Conservation (phyloP, 2,329 filamentous ascomycete species). For the Phyllosticta citribraziliensis region DNA sequence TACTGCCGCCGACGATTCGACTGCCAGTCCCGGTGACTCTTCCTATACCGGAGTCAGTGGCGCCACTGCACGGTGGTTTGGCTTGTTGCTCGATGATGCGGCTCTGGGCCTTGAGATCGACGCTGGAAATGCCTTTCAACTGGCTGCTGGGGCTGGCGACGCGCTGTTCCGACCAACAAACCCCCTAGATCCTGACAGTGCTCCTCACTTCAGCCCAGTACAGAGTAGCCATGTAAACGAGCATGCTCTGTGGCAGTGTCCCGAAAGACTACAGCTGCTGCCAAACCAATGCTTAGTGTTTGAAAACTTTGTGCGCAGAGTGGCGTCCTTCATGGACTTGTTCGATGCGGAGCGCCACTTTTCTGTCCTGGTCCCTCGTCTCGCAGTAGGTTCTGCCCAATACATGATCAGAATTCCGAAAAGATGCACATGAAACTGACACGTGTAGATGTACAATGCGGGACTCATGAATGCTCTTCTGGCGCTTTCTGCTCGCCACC, state of each 20-base stretch:
- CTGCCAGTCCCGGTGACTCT: neutral
- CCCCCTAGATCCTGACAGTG: neutral
- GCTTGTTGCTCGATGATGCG: constrained; percentile 7
- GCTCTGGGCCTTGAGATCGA: neutral
- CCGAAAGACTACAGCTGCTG: neutral
- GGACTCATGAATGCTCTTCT: constrained; percentile 51
- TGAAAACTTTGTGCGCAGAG: constrained; percentile 28
- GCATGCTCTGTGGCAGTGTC: constrained; percentile 3
- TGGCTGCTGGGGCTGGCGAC: neutral
- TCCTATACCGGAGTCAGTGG: neutral
- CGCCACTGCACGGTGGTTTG: constrained; percentile 6
- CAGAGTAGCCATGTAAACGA: neutral
- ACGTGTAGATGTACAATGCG: constrained; percentile 37
- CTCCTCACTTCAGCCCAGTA: neutral
- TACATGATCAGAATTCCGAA: neutral
- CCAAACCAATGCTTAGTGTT: constrained; percentile 19
- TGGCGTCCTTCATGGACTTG: constrained; percentile 34
- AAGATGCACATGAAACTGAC: neutral
- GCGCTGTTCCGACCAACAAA: neutral
- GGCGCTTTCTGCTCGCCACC: constrained; percentile 44
- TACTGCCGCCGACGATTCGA: neutral
- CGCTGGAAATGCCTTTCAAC: neutral
- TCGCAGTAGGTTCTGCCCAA: constrained; percentile 17
- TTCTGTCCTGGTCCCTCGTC: constrained; percentile 17
- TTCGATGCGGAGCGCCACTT: constrained; percentile 33